These are phyloP conservation scores for Lichtheimia hyalospora DNA, from an alignment of 371 early-diverging fungal species.

Conservation along the genomic window DNA sequence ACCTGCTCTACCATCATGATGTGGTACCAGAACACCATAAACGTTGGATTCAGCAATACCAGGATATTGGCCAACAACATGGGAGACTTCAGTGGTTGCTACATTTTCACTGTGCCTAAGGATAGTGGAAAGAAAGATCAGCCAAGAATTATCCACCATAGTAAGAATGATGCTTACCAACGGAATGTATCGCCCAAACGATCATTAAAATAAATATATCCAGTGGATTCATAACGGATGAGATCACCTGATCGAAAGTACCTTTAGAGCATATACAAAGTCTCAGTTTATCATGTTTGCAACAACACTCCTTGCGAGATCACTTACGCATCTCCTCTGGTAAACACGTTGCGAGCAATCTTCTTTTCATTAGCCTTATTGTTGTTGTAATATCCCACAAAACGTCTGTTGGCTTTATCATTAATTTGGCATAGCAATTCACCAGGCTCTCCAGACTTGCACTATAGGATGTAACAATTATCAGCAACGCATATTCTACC, in stretches of 20 bases:
- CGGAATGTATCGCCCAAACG: conserved; percentile 77
- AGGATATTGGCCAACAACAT: conserved; percentile 53
- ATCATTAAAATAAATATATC: conserved; percentile 72
- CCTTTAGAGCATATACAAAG: neutral
- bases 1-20: conserved; percentile 70
- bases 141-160: conserved; percentile 64
- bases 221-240: conserved; percentile 49
- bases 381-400: conserved; percentile 15
- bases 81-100: conserved; percentile 69
- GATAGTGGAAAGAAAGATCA: conserved; percentile 55
- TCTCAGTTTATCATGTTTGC: neutral
- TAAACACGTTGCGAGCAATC: conserved; percentile 6
- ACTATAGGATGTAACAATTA: conserved; percentile 18
- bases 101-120: conserved; percentile 69
- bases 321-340: conserved; percentile 16
- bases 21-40: conserved; percentile 55
- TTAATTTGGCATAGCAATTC: neutral
- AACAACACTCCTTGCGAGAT: conserved; percentile 17
- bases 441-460: conserved; percentile 17
- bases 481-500: neutral
- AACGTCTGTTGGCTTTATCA: neutral
- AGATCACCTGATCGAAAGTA: conserved; percentile 73
- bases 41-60: conserved; percentile 66
- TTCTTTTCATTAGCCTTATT: conserved; percentile 9
- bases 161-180: conserved; percentile 60